A percentile compares a stretch with the other conserved stretches of the same genome.
These are phyloP conservation scores for Coprinellus aureogranulatus DNA, from an alignment of 768 basidiomycete species.

Conservation along the genomic window DNA sequence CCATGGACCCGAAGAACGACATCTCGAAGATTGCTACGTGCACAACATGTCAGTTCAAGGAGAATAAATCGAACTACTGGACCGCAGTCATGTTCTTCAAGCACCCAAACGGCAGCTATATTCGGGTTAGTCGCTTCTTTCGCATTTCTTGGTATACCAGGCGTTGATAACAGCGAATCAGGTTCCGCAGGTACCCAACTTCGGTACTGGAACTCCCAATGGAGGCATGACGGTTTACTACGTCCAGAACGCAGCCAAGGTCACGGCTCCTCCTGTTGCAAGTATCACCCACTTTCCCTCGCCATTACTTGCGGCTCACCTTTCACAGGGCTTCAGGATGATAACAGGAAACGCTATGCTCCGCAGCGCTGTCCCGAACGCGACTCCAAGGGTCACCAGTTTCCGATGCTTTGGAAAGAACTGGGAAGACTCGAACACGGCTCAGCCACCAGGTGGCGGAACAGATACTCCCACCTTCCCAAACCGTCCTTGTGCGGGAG, in stretches of 20 bases:
- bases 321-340: conserved; percentile 9
- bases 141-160: background rate
- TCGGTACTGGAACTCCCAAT: conserved; percentile 7
- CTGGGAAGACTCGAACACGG: background rate
- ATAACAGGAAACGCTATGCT: conserved; percentile 10
- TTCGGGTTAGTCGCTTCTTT: conserved; percentile 1
- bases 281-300: no score
- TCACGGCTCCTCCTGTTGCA: conserved; percentile 5
- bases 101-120: conserved; percentile 12
- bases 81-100: conserved; percentile 15
- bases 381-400: conserved; percentile 5
- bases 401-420: conserved; percentile 12
- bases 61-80: conserved; percentile 15
- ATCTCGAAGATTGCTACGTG: conserved; percentile 9
- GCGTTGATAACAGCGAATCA: background rate
- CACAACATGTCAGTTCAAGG: conserved; percentile 14
- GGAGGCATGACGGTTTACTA: conserved; percentile 13
- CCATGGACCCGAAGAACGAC: conserved; percentile 9
- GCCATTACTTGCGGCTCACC: background rate
- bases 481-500: conserved; percentile 1
- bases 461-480: conserved; percentile 5
- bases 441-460: conserved; percentile 7
- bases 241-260: conserved; percentile 7
- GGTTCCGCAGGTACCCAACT: conserved; percentile 10
- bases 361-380: background rate